phyloP scores from a whole-genome alignment of 2,329 filamentous ascomycete genomes.

The Penicillium sp. region DNA sequence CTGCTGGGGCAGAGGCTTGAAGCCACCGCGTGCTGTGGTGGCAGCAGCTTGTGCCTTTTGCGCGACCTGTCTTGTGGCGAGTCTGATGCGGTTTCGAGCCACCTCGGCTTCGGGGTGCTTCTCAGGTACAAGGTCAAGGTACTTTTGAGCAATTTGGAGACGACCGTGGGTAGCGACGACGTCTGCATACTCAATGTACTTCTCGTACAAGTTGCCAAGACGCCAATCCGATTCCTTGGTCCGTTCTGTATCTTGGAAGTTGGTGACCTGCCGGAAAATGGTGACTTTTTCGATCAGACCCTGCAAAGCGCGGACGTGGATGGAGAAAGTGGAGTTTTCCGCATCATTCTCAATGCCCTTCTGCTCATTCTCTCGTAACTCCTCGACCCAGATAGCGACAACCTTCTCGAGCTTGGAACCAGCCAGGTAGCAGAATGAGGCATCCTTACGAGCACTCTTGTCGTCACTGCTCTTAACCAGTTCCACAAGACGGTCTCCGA shows the following conservation, averaged over 20 bases:
- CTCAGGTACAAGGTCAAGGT: conserved; percentile 80
- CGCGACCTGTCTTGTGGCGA: conserved; percentile 70
- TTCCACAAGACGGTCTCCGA: conserved; percentile 88
- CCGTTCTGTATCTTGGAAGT: conserved; percentile 80
- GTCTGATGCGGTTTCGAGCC: conserved; percentile 77
- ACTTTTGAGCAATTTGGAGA: conserved; percentile 81
- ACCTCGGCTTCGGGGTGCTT: conserved; percentile 85
- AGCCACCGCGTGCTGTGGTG: conserved; percentile 43
- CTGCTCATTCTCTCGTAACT: conserved; percentile 81
- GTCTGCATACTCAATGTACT: conserved; percentile 96
- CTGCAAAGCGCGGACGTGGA: conserved; percentile 85
- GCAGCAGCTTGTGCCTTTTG: conserved; percentile 42
- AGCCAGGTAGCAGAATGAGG: conserved; percentile 93
- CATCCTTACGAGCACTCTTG: conserved; percentile 69
- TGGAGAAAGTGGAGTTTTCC: conserved; percentile 80
- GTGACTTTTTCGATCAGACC: conserved; percentile 98
- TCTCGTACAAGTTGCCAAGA: conserved; percentile 81
- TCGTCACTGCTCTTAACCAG: conserved; percentile 57
- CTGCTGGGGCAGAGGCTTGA: conserved; percentile 41
- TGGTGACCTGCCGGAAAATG: conserved; percentile 89
- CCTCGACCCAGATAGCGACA: conserved; percentile 86
- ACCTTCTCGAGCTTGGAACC: conserved; percentile 98
- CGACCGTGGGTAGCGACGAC: conserved; percentile 90
- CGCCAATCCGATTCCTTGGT: conserved; percentile 79
- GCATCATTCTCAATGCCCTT: conserved; percentile 67